Conservation (phyloP, 1,284 basidiomycete species). For the Ganoderma multipileum region DNA sequence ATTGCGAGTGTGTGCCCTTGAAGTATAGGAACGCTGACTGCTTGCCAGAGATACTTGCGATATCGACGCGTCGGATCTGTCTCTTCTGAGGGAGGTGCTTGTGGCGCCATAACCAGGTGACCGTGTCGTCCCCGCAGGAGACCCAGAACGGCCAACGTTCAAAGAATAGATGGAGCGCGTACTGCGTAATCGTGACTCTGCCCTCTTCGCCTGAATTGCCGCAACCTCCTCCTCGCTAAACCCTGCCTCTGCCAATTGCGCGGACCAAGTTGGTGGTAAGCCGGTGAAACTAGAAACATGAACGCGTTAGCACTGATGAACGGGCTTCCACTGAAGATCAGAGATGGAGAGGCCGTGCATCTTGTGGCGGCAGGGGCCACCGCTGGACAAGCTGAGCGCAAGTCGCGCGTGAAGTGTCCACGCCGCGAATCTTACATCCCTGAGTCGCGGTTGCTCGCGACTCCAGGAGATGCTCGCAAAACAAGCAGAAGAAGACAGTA, state of each 20-base stretch:
- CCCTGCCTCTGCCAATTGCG: slow-evolving; percentile 62
- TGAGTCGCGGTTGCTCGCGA: slow-evolving; percentile 1
- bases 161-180: slow-evolving; percentile 37
- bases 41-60: slow-evolving; percentile 34
- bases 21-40: slow-evolving; percentile 25
- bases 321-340: neutral
- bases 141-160: slow-evolving; percentile 27
- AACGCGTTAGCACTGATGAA: slow-evolving; percentile 17
- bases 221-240: slow-evolving; percentile 73
- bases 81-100: slow-evolving; percentile 30
- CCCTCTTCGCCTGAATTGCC: slow-evolving; percentile 60
- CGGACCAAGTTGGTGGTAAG: slow-evolving; percentile 77
- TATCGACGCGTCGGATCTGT: slow-evolving; percentile 31
- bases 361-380: neutral
- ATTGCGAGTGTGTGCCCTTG: slow-evolving; percentile 32
- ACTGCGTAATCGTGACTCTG: slow-evolving; percentile 45
- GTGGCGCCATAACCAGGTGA: slow-evolving; percentile 18
- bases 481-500: slow-evolving; percentile 19
- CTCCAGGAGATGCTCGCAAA: neutral
- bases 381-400: neutral
- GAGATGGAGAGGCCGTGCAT: neutral
- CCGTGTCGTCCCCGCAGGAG: slow-evolving; percentile 29
- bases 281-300: slow-evolving; percentile 56
- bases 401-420: neutral
- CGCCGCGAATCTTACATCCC: neutral